Conservation (phyloP, 2,329 filamentous ascomycete genomes). For the Fusarium sp. region DNA sequence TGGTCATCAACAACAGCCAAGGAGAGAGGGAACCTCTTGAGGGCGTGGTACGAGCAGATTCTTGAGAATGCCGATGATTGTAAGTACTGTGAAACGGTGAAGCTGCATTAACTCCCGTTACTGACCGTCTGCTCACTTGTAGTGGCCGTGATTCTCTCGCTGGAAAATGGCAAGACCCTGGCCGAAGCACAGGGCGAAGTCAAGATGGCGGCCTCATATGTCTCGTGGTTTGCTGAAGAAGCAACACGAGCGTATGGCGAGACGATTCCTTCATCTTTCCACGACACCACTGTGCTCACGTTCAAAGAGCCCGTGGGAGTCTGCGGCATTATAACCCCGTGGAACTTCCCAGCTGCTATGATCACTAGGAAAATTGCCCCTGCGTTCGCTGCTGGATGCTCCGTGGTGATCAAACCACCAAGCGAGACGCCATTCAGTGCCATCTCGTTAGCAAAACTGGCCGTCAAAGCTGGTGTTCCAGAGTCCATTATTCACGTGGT, state of each 20-base stretch:
- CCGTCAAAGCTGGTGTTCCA: neutral
- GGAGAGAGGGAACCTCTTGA: neutral
- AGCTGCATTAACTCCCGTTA: neutral
- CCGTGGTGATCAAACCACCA: neutral
- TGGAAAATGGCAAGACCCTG: neutral
- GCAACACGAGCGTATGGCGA: neutral
- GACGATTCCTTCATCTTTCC: neutral
- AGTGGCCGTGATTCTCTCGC: neutral
- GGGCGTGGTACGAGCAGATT: neutral
- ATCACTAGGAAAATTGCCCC: neutral
- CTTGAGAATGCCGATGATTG: neutral
- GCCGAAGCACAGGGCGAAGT: neutral
- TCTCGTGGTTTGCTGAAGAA: neutral
- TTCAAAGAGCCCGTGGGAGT: neutral
- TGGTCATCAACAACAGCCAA: neutral
- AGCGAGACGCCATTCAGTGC: neutral
- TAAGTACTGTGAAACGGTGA: neutral
- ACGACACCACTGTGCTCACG: neutral
- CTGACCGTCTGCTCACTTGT: fast-evolving
- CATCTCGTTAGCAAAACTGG: neutral
- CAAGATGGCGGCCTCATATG: neutral
- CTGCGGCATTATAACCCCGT: neutral
- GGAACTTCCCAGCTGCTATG: neutral
- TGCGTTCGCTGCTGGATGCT: neutral
- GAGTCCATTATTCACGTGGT: neutral